Evolutionary conservation across 345 rosid species (phyloP).

Genomic region (Conringia planisiliqua): DNA sequence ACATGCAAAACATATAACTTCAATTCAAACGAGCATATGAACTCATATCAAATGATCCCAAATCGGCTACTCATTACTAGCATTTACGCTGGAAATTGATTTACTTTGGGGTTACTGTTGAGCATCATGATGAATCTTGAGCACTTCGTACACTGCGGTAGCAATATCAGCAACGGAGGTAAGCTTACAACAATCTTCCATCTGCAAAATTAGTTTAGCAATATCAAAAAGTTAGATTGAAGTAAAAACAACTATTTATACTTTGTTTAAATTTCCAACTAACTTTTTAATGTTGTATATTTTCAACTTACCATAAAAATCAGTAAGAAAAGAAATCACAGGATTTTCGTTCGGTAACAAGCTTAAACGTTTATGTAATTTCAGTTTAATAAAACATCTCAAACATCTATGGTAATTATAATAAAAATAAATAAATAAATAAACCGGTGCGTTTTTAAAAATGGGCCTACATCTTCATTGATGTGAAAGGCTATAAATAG

Average conservation of each 20-base stretch:
- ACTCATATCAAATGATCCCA: not conserved
- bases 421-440: not conserved
- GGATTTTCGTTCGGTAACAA: not conserved
- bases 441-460: not conserved
- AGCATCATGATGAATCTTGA: slow-evolving; percentile 51
- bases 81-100: not conserved
- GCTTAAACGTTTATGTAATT: not conserved
- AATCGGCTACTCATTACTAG: not conserved
- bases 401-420: not conserved
- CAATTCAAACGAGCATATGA: not conserved
- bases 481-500: slow-evolving; percentile 1
- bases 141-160: slow-evolving; percentile 58
- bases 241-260: not conserved
- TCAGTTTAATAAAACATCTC: not conserved
- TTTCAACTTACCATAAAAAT: not conserved
- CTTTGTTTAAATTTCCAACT: not conserved
- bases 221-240: not conserved
- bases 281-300: not conserved
- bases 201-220: slow-evolving; percentile 42
- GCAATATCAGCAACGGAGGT: slow-evolving; percentile 77
- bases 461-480: not conserved
- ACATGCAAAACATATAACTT: not conserved
- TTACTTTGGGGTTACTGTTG: not conserved
- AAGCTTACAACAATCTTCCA: slow-evolving; percentile 79
- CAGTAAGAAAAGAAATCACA: not conserved